These are phyloP conservation scores for Trichoderma sp. DNA, from an alignment of 2,329 filamentous ascomycete genomes.

Conservation along the genomic window DNA sequence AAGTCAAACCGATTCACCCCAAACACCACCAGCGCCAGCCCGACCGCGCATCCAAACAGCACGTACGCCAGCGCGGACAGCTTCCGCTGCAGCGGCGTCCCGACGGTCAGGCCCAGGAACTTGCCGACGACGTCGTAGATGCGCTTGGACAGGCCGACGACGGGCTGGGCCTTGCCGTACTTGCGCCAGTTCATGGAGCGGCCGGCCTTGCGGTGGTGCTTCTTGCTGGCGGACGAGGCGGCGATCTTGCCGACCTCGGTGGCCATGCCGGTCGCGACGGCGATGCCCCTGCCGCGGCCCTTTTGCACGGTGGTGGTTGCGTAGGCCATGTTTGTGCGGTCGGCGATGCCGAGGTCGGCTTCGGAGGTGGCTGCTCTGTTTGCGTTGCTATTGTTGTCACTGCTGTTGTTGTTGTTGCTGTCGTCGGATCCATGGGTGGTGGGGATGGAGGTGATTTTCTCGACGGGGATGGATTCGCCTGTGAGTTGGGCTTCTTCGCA, in stretches of 20 bases:
- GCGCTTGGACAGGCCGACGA: constrained; percentile 52
- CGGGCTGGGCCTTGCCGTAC: constrained; percentile 54
- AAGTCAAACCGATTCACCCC: constrained; percentile 57
- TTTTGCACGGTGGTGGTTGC: constrained; percentile 73
- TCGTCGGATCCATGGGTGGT: constrained; percentile 50
- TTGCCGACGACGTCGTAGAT: constrained; percentile 55
- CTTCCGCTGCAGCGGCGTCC: constrained; percentile 78
- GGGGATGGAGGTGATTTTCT: constrained; percentile 62
- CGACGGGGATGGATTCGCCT: constrained; percentile 73
- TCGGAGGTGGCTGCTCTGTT: constrained; percentile 46
- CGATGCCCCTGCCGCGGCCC: constrained; percentile 72
- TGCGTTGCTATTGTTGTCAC: no score
- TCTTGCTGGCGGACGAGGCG: constrained; percentile 55
- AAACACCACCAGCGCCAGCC: constrained; percentile 61
- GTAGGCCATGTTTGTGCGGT: constrained; percentile 74
- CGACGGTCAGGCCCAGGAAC: constrained; percentile 64
- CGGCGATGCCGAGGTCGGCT: constrained; percentile 65
- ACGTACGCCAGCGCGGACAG: constrained; percentile 76
- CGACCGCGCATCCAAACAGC: constrained; percentile 70
- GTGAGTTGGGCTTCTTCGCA: constrained; percentile 79
- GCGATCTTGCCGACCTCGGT: constrained; percentile 74
- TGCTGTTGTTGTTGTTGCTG: constrained; percentile 22
- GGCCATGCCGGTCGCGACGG: constrained; percentile 70
- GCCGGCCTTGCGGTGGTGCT: constrained; percentile 52
- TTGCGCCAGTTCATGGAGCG: constrained; percentile 57